These are phyloP conservation scores for Galerina sulciceps DNA, from an alignment of 768 basidiomycete species.

Conservation along the genomic window DNA sequence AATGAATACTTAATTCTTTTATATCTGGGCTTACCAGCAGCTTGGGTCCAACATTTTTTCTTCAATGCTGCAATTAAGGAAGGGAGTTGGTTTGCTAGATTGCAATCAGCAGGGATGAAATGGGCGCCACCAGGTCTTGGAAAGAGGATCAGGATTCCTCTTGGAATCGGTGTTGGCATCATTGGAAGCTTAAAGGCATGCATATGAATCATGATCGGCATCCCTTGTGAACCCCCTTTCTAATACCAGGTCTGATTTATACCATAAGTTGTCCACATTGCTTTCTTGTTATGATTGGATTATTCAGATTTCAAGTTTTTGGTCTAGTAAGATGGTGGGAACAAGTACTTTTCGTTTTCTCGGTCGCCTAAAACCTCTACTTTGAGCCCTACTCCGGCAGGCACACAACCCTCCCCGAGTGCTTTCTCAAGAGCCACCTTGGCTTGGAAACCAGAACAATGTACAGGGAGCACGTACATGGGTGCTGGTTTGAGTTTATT, in stretches of 20 bases:
- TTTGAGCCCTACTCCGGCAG: slow-evolving; percentile 74
- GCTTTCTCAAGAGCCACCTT: slow-evolving; percentile 73
- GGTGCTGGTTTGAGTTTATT: slow-evolving; percentile 64
- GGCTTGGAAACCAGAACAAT: slow-evolving; percentile 80
- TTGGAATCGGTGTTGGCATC: neutral
- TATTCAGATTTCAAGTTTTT: too few relatives aligned
- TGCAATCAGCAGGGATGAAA: slow-evolving; percentile 35
- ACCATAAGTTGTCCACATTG: neutral
- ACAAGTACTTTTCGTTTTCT: slow-evolving; percentile 41
- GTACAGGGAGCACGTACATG: slow-evolving; percentile 79
- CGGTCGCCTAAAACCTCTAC: slow-evolving; percentile 59
- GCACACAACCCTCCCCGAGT: slow-evolving; percentile 78
- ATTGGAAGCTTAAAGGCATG: too few relatives aligned
- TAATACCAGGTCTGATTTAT: too few relatives aligned
- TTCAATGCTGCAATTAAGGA: slow-evolving; percentile 32
- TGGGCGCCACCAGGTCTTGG: neutral
- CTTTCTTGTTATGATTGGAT: neutral
- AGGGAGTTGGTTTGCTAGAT: slow-evolving; percentile 37
- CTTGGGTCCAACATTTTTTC: slow-evolving; percentile 39
- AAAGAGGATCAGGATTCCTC: neutral
- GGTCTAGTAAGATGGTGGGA: slow-evolving; percentile 31
- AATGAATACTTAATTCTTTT: too few relatives aligned
- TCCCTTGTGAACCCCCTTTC: too few relatives aligned
- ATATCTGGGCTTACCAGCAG: slow-evolving; percentile 35
- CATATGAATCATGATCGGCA: too few relatives aligned